Evolutionary conservation across 352 stramenopile species (phyloP), one percentile per base, ranked within the genome.

Genomic region (Phytophthora palmivora): DNA sequence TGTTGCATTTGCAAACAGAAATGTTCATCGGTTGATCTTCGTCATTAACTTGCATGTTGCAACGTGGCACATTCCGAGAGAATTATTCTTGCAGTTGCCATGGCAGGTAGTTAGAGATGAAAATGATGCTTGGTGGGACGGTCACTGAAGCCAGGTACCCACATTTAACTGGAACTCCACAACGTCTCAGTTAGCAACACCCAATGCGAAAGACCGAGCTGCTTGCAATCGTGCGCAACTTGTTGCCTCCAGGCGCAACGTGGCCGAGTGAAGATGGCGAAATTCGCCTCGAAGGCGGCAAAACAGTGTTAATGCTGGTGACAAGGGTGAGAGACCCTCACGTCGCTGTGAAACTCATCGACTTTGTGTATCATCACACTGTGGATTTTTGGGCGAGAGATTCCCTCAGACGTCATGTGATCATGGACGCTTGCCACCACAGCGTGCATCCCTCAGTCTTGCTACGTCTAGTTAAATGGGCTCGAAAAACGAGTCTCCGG

Each of bases 341-440:
- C n/a, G 5, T 70, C 21, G 61, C 54, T 1, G 22, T 65, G 24
- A 70, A 65, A 18, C 61, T 70, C 41, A 46, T 70, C 26, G 61
- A 70, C 47, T 58, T 60, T 10, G 47, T 64, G 2, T 57, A 37
- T 48, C 54, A 37, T 1, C 41, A 47, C 34, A 45, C 18, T 3
- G 46, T 6, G 26, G 37, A 59, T 18, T 70, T 70, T 47, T 70
- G 53, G 53, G 46, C 45, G 15, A 56, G 30, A 36, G 26, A 60
- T 33, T 26, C 32, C 12, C n/a, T n/a, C 16, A 32, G 54, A 44
- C 60, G 60, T 2, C 51, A 68, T 46, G 59, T 58, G 26, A 57
- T 68, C 19, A 68, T 68, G 60, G 37, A 63, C 19, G 59, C 37
- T 22, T 67, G 59, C 18, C 9, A 53, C 10, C 18, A 26, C 4